Percentiles rank a stretch among this genome's conserved stretches.
Conservation (phyloP, 495 filamentous ascomycete genomes). For the Parathielavia hyrcaniae region DNA sequence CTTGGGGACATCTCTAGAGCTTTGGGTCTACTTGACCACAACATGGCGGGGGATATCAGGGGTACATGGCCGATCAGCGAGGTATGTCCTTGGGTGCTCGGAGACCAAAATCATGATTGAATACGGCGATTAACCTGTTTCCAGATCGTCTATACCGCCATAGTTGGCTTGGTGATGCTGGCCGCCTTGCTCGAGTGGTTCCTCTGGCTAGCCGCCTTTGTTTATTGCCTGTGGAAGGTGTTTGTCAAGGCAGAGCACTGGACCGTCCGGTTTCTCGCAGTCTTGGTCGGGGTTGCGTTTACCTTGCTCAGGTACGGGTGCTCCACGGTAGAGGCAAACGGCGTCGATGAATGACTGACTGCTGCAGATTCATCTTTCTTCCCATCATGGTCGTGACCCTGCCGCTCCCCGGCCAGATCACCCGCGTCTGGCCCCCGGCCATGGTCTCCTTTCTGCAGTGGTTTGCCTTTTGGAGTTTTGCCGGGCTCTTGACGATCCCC, state of each 20-base stretch:
- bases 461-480: slow-evolving; percentile 97
- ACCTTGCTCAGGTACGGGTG: slow-evolving; percentile 60
- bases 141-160: slow-evolving; percentile 64
- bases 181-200: slow-evolving; percentile 90
- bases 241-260: slow-evolving; percentile 85
- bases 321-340: background rate
- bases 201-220: slow-evolving; percentile 83
- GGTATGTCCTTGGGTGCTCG: slow-evolving; percentile 46
- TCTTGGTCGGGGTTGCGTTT: slow-evolving; percentile 70
- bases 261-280: slow-evolving; percentile 68
- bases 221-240: slow-evolving; percentile 86
- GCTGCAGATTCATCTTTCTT: slow-evolving; percentile 70
- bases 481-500: slow-evolving; percentile 73
- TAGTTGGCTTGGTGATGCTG: slow-evolving; percentile 76
- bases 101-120: background rate
- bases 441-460: slow-evolving; percentile 75
- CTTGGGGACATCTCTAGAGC: background rate
- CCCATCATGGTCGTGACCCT: slow-evolving; percentile 94
- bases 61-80: slow-evolving; percentile 56
- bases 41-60: slow-evolving; percentile 40
- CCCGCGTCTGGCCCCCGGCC: slow-evolving; percentile 57
- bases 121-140: background rate
- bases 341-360: background rate
- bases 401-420: slow-evolving; percentile 68
- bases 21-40: slow-evolving; percentile 6